Conservation (phyloP, 495 filamentous ascomycete genomes). For the Pyrenopolyporus hunteri region DNA sequence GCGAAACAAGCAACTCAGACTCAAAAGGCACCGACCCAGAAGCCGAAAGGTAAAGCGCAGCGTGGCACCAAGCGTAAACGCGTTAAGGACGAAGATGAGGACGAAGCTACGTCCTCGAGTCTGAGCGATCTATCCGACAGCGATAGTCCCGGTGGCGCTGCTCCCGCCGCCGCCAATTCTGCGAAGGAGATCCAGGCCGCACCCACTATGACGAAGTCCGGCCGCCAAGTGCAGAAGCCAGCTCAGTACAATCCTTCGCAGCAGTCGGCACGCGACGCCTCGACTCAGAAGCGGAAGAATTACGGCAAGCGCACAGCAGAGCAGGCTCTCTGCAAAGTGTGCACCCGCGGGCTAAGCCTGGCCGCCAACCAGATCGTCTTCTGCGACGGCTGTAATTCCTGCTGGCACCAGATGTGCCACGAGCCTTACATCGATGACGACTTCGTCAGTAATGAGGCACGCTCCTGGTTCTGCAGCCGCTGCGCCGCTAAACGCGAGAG, state of each 20-base stretch:
- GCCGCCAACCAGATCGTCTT: slow-evolving; percentile 87
- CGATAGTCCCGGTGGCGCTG: slow-evolving; percentile 54
- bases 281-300: slow-evolving; percentile 47
- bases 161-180: slow-evolving; percentile 54
- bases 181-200: slow-evolving; percentile 47
- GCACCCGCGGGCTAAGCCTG: slow-evolving; percentile 77
- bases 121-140: slow-evolving; percentile 48
- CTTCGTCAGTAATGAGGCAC: slow-evolving; percentile 67
- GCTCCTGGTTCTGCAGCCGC: slow-evolving; percentile 75
- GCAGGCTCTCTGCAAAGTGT: slow-evolving; percentile 72
- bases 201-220: slow-evolving; percentile 79
- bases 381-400: slow-evolving; percentile 86
- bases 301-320: slow-evolving; percentile 58
- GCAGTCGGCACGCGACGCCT: slow-evolving; percentile 43
- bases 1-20: slow-evolving; percentile 15
- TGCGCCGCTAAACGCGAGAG: slow-evolving; percentile 64
- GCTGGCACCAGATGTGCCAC: slow-evolving; percentile 93
- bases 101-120: slow-evolving; percentile 43
- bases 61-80: slow-evolving; percentile 57
- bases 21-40: slow-evolving; percentile 22
- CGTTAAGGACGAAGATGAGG: slow-evolving; percentile 49
- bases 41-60: slow-evolving; percentile 24
- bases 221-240: slow-evolving; percentile 79
- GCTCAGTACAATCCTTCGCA: slow-evolving; percentile 68
- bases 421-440: slow-evolving; percentile 78